Evolutionary conservation across 1,284 basidiomycete species (phyloP).

Genomic region (Amylostereum chailletii): DNA sequence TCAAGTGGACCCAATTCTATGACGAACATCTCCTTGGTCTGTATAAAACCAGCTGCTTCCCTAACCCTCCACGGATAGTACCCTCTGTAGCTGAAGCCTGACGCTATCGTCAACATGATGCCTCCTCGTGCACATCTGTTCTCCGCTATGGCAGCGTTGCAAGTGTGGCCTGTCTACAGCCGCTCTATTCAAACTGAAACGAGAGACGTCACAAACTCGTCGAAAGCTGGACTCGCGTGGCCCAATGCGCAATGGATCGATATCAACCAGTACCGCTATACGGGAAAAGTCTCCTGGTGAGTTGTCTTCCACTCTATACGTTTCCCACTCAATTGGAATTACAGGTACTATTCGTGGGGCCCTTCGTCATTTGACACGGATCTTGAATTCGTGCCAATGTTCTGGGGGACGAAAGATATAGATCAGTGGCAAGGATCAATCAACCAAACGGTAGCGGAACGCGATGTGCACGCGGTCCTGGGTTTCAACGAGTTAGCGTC

Average conservation of each 20-base stretch:
- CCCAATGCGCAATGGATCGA: slow-evolving; percentile 19
- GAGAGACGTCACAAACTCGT: slow-evolving; percentile 3
- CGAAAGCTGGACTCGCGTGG: slow-evolving; percentile 27
- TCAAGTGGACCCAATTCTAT: too few relatives aligned
- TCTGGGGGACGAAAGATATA: slow-evolving; percentile 25
- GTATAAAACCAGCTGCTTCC: too few relatives aligned
- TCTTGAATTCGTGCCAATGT: slow-evolving; percentile 29
- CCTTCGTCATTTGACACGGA: slow-evolving; percentile 16
- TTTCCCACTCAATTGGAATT: background rate
- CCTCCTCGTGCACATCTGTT: too few relatives aligned
- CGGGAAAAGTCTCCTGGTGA: slow-evolving; percentile 24
- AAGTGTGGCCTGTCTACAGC: too few relatives aligned
- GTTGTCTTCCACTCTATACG: background rate
- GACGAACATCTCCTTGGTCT: too few relatives aligned
- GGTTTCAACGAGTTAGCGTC: slow-evolving; percentile 25
- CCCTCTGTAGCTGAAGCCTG: too few relatives aligned
- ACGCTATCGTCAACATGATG: too few relatives aligned
- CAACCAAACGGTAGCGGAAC: slow-evolving; percentile 19
- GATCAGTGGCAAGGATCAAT: slow-evolving; percentile 20
- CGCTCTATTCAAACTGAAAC: background rate
- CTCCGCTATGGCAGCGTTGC: too few relatives aligned
- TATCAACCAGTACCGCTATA: slow-evolving; percentile 20
- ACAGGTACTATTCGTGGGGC: slow-evolving; percentile 28
- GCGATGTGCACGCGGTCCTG: slow-evolving; percentile 19
- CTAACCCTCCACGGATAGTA: too few relatives aligned